A percentile compares a stretch with the other conserved stretches of the same genome.
phyloP scores from a whole-genome alignment of 202 grass and related monocot genomes.

The Hordeum pubiflorum region DNA sequence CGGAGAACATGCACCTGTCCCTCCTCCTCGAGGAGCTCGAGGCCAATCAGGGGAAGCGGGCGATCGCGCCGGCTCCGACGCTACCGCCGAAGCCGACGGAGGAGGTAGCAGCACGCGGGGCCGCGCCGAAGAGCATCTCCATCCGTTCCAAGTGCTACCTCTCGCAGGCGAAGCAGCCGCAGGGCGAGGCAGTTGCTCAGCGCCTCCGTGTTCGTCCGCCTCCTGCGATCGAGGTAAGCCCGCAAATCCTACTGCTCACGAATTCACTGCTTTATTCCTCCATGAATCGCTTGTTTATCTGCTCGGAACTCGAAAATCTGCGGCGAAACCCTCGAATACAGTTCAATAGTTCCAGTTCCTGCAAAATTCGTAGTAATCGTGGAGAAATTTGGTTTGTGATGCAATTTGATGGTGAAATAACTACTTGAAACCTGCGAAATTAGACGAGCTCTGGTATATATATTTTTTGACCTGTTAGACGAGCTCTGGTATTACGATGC shows the following conservation, averaged over 20 bases:
- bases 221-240: constrained; percentile 38
- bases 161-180: constrained; percentile 3
- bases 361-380: not conserved
- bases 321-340: not conserved
- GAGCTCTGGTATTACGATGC: not conserved
- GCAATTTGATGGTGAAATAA: not conserved
- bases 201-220: constrained; percentile 46
- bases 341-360: not conserved
- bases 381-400: not conserved
- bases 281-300: not conserved
- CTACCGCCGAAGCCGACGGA: constrained; percentile 22
- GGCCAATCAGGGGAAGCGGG: constrained; percentile 34
- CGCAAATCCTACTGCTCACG: constrained; percentile 7
- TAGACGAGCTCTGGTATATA: not conserved
- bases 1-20: constrained; percentile 52
- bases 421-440: not conserved
- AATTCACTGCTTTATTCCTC: not conserved
- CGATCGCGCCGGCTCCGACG: not conserved
- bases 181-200: constrained; percentile 28
- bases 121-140: constrained; percentile 57
- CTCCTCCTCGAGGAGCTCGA: constrained; percentile 46
- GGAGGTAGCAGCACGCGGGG: constrained; percentile 25
- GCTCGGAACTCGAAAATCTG: not conserved
- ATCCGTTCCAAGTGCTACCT: constrained; percentile 50
- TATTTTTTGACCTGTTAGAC: not conserved